phyloP scores from a whole-genome alignment of 106 monocot genomes.

The Acanthochlamys bracteata region DNA sequence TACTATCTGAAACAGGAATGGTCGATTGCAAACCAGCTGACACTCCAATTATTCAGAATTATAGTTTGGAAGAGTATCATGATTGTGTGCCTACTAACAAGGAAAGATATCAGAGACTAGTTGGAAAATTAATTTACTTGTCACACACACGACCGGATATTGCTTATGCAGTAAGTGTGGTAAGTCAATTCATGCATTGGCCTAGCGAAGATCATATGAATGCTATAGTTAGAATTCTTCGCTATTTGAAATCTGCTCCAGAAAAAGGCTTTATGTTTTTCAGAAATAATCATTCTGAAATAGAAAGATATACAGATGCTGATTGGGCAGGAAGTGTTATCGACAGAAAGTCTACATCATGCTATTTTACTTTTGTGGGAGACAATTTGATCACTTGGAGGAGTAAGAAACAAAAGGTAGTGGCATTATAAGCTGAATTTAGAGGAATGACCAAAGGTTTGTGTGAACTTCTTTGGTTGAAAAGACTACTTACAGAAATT shows the following conservation, averaged over 20 bases:
- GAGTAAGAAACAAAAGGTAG: conserved; percentile 8
- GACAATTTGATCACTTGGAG: conserved; percentile 5
- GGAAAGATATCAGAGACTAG: background rate
- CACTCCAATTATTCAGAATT: background rate
- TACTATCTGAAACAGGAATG: background rate
- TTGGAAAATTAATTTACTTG: background rate
- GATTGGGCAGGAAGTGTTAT: background rate
- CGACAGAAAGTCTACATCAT: too few relatives aligned
- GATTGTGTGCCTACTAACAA: background rate
- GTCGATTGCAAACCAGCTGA: background rate
- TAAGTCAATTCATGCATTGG: background rate
- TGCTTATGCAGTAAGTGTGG: background rate
- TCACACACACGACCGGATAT: conserved; percentile 3
- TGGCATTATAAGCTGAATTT: background rate
- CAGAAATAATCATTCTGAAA: background rate
- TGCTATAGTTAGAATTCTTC: background rate
- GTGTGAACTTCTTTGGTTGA: too few relatives aligned
- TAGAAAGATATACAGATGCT: conserved; percentile 4
- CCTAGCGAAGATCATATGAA: background rate
- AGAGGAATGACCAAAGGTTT: background rate
- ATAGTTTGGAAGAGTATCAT: background rate
- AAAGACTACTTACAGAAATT: too few relatives aligned
- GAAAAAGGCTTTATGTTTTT: background rate
- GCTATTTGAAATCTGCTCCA: background rate
- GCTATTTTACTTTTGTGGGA: background rate